Evolutionary conservation across 225 moss, liverwort and hornwort species (phyloP).

Genomic region (Straminergon stramineum): DNA sequence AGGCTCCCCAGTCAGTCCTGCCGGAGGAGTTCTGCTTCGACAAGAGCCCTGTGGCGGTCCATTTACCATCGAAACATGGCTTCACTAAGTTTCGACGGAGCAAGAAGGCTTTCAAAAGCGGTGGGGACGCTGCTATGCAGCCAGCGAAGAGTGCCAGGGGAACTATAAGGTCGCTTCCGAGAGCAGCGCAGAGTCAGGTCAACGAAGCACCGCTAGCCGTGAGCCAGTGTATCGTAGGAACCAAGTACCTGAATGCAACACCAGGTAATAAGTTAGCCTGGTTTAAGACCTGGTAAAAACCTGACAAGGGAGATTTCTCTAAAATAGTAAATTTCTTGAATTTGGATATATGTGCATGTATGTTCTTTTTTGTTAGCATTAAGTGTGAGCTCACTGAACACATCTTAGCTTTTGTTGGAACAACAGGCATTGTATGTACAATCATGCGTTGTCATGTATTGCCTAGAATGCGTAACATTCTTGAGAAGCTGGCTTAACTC

Average conservation of each 20-base stretch:
- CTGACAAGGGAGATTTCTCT: neutral
- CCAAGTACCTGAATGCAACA: neutral
- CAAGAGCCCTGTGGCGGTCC: neutral
- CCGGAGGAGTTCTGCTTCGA: neutral
- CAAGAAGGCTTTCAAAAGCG: neutral
- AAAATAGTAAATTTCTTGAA: neutral
- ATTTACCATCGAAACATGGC: slow-evolving; percentile 3
- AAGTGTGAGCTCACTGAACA: neutral
- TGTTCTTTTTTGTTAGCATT: neutral
- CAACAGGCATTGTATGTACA: neutral
- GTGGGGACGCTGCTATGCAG: neutral
- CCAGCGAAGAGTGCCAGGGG: neutral
- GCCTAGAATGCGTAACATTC: neutral
- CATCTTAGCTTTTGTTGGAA: neutral
- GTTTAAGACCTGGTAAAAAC: neutral
- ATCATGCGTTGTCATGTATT: neutral
- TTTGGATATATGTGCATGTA: neutral
- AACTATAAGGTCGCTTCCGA: neutral
- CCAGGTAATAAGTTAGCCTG: slow-evolving; percentile 11
- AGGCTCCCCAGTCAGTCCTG: neutral
- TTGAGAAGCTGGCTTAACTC: neutral
- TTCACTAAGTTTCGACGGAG: slow-evolving; percentile 9
- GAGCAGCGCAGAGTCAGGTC: neutral
- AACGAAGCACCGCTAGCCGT: neutral
- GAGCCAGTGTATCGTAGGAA: neutral